These are phyloP conservation scores for Naganishia sp. DNA, from an alignment of 1,284 basidiomycete genomes.

Conservation along the genomic window DNA sequence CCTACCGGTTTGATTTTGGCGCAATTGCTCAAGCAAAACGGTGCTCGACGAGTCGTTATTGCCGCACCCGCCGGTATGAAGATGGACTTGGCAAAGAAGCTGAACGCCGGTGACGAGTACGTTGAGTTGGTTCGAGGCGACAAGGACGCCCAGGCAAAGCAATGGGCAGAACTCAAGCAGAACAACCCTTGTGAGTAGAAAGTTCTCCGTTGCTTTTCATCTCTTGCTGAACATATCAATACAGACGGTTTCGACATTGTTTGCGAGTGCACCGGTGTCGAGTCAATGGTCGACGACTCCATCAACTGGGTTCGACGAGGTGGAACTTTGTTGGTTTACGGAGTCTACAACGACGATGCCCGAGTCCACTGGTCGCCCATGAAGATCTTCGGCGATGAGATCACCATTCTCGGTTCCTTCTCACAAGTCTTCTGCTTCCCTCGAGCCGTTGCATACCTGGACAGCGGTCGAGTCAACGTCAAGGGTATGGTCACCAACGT, in stretches of 20 bases:
- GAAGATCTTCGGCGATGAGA: conserved; percentile 84
- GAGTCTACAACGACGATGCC: conserved; percentile 68
- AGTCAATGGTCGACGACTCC: conserved; percentile 73
- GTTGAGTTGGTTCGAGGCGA: conserved; percentile 70
- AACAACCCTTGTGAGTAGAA: conserved; percentile 63
- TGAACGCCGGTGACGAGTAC: conserved; percentile 76
- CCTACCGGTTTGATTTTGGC: conserved; percentile 81
- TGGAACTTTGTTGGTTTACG: conserved; percentile 65
- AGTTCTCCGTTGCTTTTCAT: too few species aligned
- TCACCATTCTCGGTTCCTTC: conserved; percentile 80
- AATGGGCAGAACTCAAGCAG: conserved; percentile 75
- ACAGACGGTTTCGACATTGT: conserved; percentile 79
- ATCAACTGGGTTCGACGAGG: conserved; percentile 82
- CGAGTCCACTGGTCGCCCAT: conserved; percentile 77
- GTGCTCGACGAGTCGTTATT: conserved; percentile 71
- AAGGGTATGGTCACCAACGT: conserved; percentile 80
- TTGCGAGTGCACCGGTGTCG: conserved; percentile 81
- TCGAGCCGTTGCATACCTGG: conserved; percentile 80
- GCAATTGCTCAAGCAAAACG: conserved; percentile 80
- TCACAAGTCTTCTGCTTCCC: conserved; percentile 84
- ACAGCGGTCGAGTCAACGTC: conserved; percentile 75
- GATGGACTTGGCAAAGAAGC: conserved; percentile 73
- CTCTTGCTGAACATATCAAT: neutral
- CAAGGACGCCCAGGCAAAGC: conserved; percentile 62
- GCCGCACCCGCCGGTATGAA: conserved; percentile 84